Conservation (phyloP, 2,329 filamentous ascomycete species). For the Pezicula carpinea region DNA sequence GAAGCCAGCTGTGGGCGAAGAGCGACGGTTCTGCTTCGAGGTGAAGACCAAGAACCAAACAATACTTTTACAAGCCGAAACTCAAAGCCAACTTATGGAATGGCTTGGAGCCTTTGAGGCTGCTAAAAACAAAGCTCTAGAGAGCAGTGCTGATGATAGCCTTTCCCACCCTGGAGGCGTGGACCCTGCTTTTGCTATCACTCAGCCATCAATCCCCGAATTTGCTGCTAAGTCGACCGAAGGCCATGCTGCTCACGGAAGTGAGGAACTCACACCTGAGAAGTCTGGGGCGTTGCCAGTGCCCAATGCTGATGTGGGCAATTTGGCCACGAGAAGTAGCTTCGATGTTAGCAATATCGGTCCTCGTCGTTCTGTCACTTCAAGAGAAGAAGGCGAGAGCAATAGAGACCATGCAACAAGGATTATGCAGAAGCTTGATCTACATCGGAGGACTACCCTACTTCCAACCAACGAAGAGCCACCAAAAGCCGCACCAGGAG, state of each 20-base stretch:
- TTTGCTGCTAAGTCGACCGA: conserved; percentile 80
- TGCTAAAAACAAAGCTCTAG: conserved; percentile 87
- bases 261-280: conserved; percentile 52
- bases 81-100: conserved; percentile 83
- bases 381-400: conserved; percentile 66
- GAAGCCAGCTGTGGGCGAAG: conserved; percentile 85
- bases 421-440: conserved; percentile 88
- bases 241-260: conserved; percentile 41
- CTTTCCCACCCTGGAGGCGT: conserved; percentile 40
- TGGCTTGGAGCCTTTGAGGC: conserved; percentile 94
- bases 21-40: conserved; percentile 94
- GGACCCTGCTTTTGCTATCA: conserved; percentile 87
- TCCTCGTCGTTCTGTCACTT: conserved; percentile 47
- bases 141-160: conserved; percentile 54
- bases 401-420: conserved; percentile 77
- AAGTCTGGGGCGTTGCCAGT: conserved; percentile 61
- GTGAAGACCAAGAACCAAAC: conserved; percentile 96
- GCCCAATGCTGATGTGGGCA: conserved; percentile 50
- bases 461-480: conserved; percentile 32
- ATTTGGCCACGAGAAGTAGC: conserved; percentile 55
- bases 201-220: conserved; percentile 79
- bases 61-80: conserved; percentile 87
- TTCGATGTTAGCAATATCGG: conserved; percentile 55
- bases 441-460: conserved; percentile 72
- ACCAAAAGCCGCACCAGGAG: conserved; percentile 35